Evolutionary conservation across 208 protist species (phyloP).

Genomic region (Trypanosoma brucei): DNA sequence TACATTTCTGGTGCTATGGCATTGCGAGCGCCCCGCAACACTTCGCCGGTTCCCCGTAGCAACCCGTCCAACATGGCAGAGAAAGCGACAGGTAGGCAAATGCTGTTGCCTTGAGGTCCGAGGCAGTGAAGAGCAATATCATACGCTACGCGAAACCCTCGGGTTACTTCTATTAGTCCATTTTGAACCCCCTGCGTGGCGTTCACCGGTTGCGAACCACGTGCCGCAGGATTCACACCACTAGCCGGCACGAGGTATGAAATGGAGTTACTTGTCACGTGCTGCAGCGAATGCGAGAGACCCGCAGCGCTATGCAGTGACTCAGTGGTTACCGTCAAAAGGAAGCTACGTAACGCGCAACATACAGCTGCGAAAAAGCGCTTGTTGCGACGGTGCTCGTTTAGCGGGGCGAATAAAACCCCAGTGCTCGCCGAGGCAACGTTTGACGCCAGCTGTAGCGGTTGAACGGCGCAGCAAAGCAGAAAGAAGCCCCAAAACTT

Average conservation of each 20-base stretch:
- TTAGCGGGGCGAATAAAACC: conserved; percentile 44
- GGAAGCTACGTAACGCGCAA: conserved; percentile 15
- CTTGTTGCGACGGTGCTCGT: conserved; percentile 29
- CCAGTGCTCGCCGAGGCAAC: conserved; percentile 39
- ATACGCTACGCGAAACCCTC: conserved; percentile 18
- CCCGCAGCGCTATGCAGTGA: conserved; percentile 11
- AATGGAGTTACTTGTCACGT: conserved; percentile 5
- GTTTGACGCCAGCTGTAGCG: conserved; percentile 40
- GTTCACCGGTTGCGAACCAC: conserved; percentile 22
- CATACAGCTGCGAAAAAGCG: conserved; percentile 25
- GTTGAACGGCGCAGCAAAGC: conserved; percentile 50
- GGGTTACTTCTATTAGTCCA: conserved; percentile 14
- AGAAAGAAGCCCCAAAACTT: conserved; percentile 17
- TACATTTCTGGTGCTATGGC: conserved; percentile 16
- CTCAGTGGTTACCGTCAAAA: conserved; percentile 12
- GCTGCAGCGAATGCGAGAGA: conserved; percentile 7
- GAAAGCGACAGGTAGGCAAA: conserved; percentile 16
- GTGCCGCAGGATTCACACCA: conserved; percentile 3
- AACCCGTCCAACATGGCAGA: conserved; percentile 22
- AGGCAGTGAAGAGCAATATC: conserved; percentile 19
- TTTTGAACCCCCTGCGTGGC: conserved; percentile 14
- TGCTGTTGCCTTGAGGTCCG: conserved; percentile 9
- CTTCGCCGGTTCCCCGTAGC: conserved; percentile 16
- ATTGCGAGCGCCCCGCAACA: conserved; percentile 21
- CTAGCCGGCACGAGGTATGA: conserved; percentile 4